Evolutionary conservation across 164 flowering plant genomes (phyloP).

Genomic region (Nymphaea thermarum): DNA sequence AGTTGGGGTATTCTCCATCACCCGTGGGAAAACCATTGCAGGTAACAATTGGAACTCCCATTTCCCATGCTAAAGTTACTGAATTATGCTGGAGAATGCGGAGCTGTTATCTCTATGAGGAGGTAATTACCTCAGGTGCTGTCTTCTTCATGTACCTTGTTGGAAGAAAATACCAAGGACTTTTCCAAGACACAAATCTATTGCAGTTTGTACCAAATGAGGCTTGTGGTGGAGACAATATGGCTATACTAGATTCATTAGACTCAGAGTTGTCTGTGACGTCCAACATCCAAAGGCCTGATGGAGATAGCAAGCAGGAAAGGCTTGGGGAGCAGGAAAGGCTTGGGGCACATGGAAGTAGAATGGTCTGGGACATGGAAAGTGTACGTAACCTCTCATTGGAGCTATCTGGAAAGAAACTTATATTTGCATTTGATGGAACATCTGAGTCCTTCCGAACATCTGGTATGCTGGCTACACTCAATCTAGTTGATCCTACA

Average conservation of each 20-base stretch:
- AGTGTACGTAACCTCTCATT: constrained; percentile 68
- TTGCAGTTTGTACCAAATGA: constrained; percentile 90
- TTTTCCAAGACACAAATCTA: constrained; percentile 88
- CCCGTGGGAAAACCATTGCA: constrained; percentile 90
- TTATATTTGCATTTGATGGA: constrained; percentile 99
- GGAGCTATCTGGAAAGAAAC: constrained; percentile 88
- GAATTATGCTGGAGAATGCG: constrained; percentile 87
- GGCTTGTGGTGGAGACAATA: constrained; percentile 98
- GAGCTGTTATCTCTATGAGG: constrained; percentile 91
- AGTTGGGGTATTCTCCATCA: constrained; percentile 92
- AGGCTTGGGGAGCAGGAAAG: constrained; percentile 26
- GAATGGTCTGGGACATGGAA: constrained; percentile 94
- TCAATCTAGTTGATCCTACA: constrained; percentile 94
- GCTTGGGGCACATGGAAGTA: constrained; percentile 74
- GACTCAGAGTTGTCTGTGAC: constrained; percentile 61
- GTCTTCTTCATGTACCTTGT: constrained; percentile 97
- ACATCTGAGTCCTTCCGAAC: constrained; percentile 67
- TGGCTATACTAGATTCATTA: constrained; percentile 91
- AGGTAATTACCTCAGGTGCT: constrained; percentile 81
- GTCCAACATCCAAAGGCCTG: constrained; percentile 51
- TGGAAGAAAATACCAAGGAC: constrained; percentile 97
- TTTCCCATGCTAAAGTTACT: constrained; percentile 45
- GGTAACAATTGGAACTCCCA: constrained; percentile 82
- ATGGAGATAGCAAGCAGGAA: constrained; percentile 36
- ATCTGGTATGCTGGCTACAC: constrained; percentile 63